Base-by-base conservation (phyloP, 768 basidiomycete genomes). In the Russula sp. region DNA sequence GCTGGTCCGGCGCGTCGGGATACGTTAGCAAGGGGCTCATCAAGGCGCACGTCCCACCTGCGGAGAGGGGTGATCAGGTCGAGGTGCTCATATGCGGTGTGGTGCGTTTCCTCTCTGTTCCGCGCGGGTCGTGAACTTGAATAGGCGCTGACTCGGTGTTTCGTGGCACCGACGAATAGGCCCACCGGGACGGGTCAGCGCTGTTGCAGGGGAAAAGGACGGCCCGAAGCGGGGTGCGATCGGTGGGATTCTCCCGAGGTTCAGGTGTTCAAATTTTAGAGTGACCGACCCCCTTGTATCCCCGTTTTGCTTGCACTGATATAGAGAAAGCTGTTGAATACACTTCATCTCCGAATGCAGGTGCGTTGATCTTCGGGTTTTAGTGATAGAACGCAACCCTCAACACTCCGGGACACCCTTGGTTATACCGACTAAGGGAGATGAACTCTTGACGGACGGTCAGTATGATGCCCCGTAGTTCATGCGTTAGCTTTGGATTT, bases 11-110 rank as follows among this genome's bases (percentile, higher is more conserved):
- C 54, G 78, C 80, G 27, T 82, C 78, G 31, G 96, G 97, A 2
- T 96, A 82, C 76, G 79, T 99, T 62, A 83, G 80, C 54, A 73
- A 79, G 56, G 86, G 91, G 49, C 74, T 94, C 55, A 79, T 98
- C 70, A 83, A 86, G 76, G 77, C 88, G 70, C 77, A 93, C 70
- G 79, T 94, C 64, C 81, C 86, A 1, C 78, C 86, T 0, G 74
- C 89, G 22, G 77, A 78, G 10, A 73, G 85, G 16, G 82, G 81
- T 8, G 84, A 91, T 61, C 95, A 94, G 76, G 80, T 92, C 69
- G 94, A 94, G 78, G 75, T 95, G 61, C 91, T 94, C 72, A 76
- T 98, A 27, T 98, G 95, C 71, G 95, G 93, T 85, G 75, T 68
- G 85, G 73, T 11, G 7, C 35, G 31, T 59, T 2, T 11, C 34